Percentiles rank a stretch among this genome's conserved stretches.
phyloP scores from a whole-genome alignment of 116 monocot genomes.

The Cymodocea nodosa region DNA sequence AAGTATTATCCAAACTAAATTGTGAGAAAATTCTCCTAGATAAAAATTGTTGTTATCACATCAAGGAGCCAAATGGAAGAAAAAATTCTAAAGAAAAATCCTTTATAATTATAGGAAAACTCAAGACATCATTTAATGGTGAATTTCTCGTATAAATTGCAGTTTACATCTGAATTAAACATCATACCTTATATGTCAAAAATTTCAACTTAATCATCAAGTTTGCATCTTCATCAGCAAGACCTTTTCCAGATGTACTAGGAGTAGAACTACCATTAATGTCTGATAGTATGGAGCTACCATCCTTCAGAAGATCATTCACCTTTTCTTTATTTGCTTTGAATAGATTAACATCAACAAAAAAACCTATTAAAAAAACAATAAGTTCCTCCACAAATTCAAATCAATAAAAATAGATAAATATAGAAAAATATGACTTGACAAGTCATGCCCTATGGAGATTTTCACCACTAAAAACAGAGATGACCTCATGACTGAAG shows the following conservation, averaged over 20 bases:
- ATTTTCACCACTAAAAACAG: too few relatives aligned
- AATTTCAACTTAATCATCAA: constrained; percentile 99
- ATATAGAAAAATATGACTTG: too few relatives aligned
- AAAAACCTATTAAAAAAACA: constrained; percentile 60
- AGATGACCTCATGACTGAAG: too few relatives aligned
- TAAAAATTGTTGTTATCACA: too few relatives aligned
- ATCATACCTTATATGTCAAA: constrained; percentile 83
- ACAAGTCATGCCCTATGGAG: too few relatives aligned
- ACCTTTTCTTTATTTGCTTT: constrained; percentile 66
- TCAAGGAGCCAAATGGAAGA: too few relatives aligned
- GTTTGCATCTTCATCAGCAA: constrained; percentile 96
- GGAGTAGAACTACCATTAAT: constrained; percentile 25
- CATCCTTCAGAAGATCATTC: constrained; percentile 40
- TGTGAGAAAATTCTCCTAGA: too few relatives aligned
- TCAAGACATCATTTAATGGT: too few relatives aligned
- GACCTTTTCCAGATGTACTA: constrained; percentile 35
- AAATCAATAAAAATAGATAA: neutral
- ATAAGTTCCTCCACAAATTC: neutral
- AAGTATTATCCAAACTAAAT: too few relatives aligned
- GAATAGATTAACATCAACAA: constrained; percentile 86
- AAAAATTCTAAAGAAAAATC: too few relatives aligned
- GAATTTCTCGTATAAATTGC: too few relatives aligned
- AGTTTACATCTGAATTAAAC: neutral
- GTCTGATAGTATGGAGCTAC: constrained; percentile 29
- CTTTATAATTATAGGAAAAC: too few relatives aligned